These are phyloP conservation scores for Prunus padus DNA, from an alignment of 306 rosid species.

Conservation along the genomic window DNA sequence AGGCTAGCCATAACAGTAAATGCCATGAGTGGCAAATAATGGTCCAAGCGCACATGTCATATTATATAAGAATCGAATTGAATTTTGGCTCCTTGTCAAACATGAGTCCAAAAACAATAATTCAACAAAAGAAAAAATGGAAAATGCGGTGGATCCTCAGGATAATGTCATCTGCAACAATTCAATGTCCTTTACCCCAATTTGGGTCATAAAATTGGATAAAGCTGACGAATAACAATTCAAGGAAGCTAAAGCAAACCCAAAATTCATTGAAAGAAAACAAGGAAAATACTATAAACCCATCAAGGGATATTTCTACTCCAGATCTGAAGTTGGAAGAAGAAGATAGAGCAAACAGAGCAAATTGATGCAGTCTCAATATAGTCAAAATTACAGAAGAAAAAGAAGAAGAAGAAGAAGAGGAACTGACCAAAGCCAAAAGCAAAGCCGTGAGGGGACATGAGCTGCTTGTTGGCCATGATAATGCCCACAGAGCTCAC, in stretches of 20 bases:
- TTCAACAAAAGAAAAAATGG: background rate
- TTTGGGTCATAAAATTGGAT: background rate
- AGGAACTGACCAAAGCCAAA: conserved; percentile 46
- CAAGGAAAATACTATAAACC: background rate
- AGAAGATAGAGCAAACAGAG: background rate
- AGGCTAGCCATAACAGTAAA: conserved; percentile 4
- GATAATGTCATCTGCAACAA: background rate
- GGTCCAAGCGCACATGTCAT: conserved; percentile 6
- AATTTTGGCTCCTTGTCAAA: background rate
- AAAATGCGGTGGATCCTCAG: background rate
- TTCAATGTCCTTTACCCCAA: background rate
- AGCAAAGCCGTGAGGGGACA: conserved; percentile 47
- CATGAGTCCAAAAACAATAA: background rate
- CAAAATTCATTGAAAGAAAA: background rate
- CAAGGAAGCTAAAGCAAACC: background rate
- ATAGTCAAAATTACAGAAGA: background rate
- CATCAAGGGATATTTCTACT: background rate
- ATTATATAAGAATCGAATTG: background rate
- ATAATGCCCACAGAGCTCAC: conserved; percentile 59
- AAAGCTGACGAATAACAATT: background rate
- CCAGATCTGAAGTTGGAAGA: conserved; percentile 9
- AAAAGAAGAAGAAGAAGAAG: conserved; percentile 8
- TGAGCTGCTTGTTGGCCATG: conserved; percentile 63
- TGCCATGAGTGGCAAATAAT: conserved; percentile 1
- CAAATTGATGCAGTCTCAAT: background rate